Base-by-base conservation (phyloP, 2,329 filamentous ascomycete genomes). In the Xylogone sp. region DNA sequence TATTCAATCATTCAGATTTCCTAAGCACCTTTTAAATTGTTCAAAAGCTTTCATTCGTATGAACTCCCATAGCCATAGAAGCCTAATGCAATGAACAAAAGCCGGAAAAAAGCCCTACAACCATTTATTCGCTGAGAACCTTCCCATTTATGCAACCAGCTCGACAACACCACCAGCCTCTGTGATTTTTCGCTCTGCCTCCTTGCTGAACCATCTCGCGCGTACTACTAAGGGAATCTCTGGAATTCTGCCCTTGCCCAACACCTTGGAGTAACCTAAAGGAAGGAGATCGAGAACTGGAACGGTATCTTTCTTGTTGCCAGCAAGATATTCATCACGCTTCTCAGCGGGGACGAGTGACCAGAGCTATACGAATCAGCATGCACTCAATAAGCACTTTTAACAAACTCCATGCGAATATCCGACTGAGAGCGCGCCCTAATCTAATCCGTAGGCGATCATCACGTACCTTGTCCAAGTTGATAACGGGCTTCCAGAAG, bases 131-230 rank as follows among this genome's bases (percentile, higher is more conserved):
- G 18, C 24, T 46, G 45, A 7, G n/a, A 39, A 13, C 34, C 46
- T 43, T 45, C 27, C 46, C 48, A 51, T 53, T 82, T 88, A 97
- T 78, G 91, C 92, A 71, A 97, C 90, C 74, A 97, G 83, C 84
- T 97, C 90, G 69, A 96, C 81, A 70, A 96, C 89, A 77, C 93
- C 93, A 75, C 94, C 94, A 69, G 92, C 93, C 76, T 94, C 90
- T 74, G 89, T 96, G 78, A 99, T 97, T 88, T 99, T 99, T 81
- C 90, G 83, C 87, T 99, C 94, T 65, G 94, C 94, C 75, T 96
- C 86, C 74, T 88, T 88, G 83, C 86, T 91, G 77, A 99, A 89
- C 82, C 91, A 97, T 74, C 94, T 83, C 66, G 94, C 93, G 72
- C 90, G 90, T 64, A 99, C 92, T 69, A 99, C 90, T 68, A 99